Evolutionary conservation across 441 rosid genomes (phyloP).

Genomic region (Pelargonium citronellum): DNA sequence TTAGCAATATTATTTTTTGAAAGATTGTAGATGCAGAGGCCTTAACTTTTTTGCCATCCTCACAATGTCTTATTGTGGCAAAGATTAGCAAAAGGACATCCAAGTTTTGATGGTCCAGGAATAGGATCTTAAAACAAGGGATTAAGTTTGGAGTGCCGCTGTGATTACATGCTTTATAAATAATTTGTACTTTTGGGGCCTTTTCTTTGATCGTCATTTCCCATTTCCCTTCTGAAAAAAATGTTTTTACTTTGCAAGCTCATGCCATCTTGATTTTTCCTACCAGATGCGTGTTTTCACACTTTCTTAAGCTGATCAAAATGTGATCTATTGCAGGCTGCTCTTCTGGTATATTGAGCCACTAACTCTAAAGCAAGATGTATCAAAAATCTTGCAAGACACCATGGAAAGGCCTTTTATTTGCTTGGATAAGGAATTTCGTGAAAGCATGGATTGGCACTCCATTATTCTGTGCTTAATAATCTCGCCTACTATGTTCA

Average conservation of each 20-base stretch:
- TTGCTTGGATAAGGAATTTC: conserved; percentile 43
- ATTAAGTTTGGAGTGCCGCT: background rate
- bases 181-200: background rate
- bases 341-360: conserved; percentile 70
- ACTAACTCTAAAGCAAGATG: conserved; percentile 41
- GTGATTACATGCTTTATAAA: background rate
- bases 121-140: background rate
- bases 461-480: conserved; percentile 39
- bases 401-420: conserved; percentile 56
- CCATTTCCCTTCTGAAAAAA: conserved; percentile 5
- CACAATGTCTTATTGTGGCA: background rate
- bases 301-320: background rate
- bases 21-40: conserved; percentile 15
- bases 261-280: background rate
- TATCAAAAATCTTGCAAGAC: conserved; percentile 53
- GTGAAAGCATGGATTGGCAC: conserved; percentile 54
- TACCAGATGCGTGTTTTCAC: background rate
- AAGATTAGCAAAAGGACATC: conserved; percentile 3
- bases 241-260: background rate
- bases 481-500: conserved; percentile 50
- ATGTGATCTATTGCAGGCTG: conserved; percentile 39
- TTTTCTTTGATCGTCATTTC: background rate
- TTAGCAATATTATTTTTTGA: conserved; percentile 19
- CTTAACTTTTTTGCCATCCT: background rate
- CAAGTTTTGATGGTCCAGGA: background rate